Conservation (phyloP, 768 basidiomycete genomes). For the Suillus subluteus region DNA sequence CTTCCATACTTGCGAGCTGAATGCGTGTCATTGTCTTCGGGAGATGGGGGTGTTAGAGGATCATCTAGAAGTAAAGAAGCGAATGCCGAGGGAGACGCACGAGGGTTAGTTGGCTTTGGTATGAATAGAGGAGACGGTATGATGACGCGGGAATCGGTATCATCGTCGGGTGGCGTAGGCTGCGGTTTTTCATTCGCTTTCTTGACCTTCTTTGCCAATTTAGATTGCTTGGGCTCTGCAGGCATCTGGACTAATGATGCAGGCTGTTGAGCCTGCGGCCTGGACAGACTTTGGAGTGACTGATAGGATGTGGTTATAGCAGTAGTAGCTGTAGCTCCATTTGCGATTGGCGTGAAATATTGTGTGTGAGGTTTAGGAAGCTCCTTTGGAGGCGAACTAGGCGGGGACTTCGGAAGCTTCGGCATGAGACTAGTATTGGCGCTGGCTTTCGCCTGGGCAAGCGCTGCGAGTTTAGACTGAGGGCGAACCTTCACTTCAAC, state of each 20-base stretch:
- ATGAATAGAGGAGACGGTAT: slow-evolving; percentile 60
- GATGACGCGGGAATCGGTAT: slow-evolving; percentile 32
- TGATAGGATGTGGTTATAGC: slow-evolving; percentile 86
- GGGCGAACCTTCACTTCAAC: slow-evolving; percentile 36
- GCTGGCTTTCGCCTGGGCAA: slow-evolving; percentile 62
- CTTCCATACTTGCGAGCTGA: slow-evolving; percentile 35
- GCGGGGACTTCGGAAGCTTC: slow-evolving; percentile 27
- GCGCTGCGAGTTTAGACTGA: slow-evolving; percentile 74
- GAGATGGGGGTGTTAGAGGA: slow-evolving; percentile 34
- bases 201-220: slow-evolving; percentile 76
- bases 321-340: slow-evolving; percentile 80
- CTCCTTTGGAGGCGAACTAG: slow-evolving; percentile 32
- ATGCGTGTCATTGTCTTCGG: slow-evolving; percentile 42
- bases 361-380: slow-evolving; percentile 61
- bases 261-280: slow-evolving; percentile 29
- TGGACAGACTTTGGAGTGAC: slow-evolving; percentile 62
- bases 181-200: slow-evolving; percentile 53
- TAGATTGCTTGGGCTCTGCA: slow-evolving; percentile 57
- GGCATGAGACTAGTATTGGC: slow-evolving; percentile 20
- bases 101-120: slow-evolving; percentile 52
- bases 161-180: slow-evolving; percentile 42
- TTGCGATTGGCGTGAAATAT: slow-evolving; percentile 79
- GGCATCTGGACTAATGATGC: slow-evolving; percentile 33
- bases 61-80: slow-evolving; percentile 72
- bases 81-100: slow-evolving; percentile 81